phyloP scores from a whole-genome alignment of 164 flowering plant genomes.

The Euptelea pleiosperma region DNA sequence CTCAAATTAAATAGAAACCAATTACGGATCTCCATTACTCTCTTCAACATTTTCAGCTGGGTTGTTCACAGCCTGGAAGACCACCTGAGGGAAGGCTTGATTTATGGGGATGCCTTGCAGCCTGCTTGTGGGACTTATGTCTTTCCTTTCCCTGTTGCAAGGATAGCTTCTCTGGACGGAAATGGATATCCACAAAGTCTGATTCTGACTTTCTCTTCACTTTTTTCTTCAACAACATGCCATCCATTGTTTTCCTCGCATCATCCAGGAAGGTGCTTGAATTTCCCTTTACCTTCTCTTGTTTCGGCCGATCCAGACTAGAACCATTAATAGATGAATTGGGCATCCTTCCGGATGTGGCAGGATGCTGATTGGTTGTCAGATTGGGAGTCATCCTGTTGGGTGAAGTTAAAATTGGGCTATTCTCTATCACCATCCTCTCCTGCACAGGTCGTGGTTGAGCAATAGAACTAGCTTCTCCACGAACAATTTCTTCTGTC shows the following conservation, averaged over 20 bases:
- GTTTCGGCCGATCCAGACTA: conserved; percentile 36
- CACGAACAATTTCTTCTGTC: conserved; percentile 32
- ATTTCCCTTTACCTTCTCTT: conserved; percentile 41
- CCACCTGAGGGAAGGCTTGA: conserved; percentile 17
- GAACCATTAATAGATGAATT: conserved; percentile 24
- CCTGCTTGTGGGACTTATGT: conserved; percentile 33
- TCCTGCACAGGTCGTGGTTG: conserved; percentile 34
- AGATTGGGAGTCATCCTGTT: conserved; percentile 24
- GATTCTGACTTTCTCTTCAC: conserved; percentile 41
- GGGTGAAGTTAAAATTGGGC: conserved; percentile 19
- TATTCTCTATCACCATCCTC: conserved; percentile 33
- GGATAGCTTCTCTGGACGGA: conserved; percentile 36
- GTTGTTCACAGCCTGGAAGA: conserved; percentile 25
- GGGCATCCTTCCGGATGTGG: conserved; percentile 17
- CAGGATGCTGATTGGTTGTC: conserved; percentile 11
- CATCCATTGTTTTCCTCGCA: conserved; percentile 23
- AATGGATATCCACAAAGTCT: conserved; percentile 26
- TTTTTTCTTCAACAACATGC: conserved; percentile 37
- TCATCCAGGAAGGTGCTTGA: conserved; percentile 30
- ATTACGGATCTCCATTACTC: no score
- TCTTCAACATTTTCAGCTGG: no score
- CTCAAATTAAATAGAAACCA: no score
- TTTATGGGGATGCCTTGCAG: conserved; percentile 2
- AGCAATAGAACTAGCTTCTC: conserved; percentile 27
- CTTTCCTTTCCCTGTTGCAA: conserved; percentile 36